These are phyloP conservation scores for Neurospora sp. DNA, from an alignment of 495 filamentous ascomycete species.

Conservation along the genomic window DNA sequence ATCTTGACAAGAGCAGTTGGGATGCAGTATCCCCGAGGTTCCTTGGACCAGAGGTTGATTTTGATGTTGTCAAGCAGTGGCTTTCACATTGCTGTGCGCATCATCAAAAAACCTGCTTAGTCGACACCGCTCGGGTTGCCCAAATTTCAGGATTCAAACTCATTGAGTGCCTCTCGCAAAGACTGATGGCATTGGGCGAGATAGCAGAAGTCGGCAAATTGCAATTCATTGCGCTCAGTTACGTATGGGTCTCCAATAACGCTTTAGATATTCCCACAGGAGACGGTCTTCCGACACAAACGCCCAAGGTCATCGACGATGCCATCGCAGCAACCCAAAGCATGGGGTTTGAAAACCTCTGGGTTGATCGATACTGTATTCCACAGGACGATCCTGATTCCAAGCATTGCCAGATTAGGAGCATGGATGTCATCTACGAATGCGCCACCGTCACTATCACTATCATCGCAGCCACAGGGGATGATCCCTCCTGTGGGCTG, in stretches of 20 bases:
- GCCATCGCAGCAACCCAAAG: neutral
- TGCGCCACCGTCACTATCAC: slow-evolving; percentile 17
- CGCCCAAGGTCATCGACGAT: neutral
- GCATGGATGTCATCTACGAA: slow-evolving; percentile 22
- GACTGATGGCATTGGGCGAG: neutral
- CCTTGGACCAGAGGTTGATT: neutral
- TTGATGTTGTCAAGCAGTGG: neutral
- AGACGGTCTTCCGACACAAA: neutral
- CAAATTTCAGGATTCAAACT: neutral
- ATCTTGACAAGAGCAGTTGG: neutral
- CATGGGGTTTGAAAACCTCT: neutral
- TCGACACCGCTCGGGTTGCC: neutral
- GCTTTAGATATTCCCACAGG: neutral
- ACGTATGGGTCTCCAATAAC: neutral
- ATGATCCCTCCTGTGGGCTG: slow-evolving; percentile 15
- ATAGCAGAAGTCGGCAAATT: neutral
- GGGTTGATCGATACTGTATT: slow-evolving; percentile 12
- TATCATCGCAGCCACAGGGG: slow-evolving; percentile 20
- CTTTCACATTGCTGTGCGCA: neutral
- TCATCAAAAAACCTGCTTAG: neutral
- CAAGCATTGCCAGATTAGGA: slow-evolving; percentile 15
- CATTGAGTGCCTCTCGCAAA: neutral
- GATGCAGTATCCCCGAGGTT: neutral
- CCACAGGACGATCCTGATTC: slow-evolving; percentile 4
- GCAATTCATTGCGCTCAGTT: neutral